Evolutionary conservation across 1,139 yeast genomes (phyloP), one percentile per base, ranked within the genome.

Genomic region (Spathaspora sp.): DNA sequence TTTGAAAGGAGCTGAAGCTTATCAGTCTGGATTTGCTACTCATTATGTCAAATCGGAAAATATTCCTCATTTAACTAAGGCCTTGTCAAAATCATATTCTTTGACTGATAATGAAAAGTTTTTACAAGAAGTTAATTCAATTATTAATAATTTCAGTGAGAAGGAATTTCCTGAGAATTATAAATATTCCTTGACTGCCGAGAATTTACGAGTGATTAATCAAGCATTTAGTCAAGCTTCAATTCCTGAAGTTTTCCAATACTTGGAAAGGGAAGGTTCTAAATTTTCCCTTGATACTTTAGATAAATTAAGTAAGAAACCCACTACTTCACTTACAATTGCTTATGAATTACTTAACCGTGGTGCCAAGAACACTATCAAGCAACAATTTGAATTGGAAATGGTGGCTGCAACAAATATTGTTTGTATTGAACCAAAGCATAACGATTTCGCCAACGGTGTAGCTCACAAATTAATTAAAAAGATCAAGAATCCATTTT

Each of bases 21-120:
- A 90, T 60, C 67, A 84, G 52, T 78, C 86, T 11, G 99, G 99
- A 13, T 77, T 87, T 52, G 96, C 96, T 38, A 90, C 99, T 24
- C 99, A 93, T 64, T 93, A 82, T 59, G 84, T 93, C 34, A 84
- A 89, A 13, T 74, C 84, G 36, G 81, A 76, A 50, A 80, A 83
- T 54, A 63, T 90, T 40, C 76, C 78, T 1, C 82, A 78, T 38
- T 75, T 93, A 56, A 77, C 80, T 52, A 74, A 73, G 43, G 81
- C 95, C 54, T 75, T 93, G 52, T 72, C 86, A 9, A 82, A 80
- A 53, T 9, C 15, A 24, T 33, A 29, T 4, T 26, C 27, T 4
- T 9, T 20, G 5, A 20, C 9, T 11, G 44, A 38, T 34, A 25
- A 23, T 13, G 31, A 27, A 10, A 25, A 16, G n/a, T 42, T 37